Conservation (phyloP, 2,329 filamentous ascomycete species). For the Tolypocladium endophyticum region DNA sequence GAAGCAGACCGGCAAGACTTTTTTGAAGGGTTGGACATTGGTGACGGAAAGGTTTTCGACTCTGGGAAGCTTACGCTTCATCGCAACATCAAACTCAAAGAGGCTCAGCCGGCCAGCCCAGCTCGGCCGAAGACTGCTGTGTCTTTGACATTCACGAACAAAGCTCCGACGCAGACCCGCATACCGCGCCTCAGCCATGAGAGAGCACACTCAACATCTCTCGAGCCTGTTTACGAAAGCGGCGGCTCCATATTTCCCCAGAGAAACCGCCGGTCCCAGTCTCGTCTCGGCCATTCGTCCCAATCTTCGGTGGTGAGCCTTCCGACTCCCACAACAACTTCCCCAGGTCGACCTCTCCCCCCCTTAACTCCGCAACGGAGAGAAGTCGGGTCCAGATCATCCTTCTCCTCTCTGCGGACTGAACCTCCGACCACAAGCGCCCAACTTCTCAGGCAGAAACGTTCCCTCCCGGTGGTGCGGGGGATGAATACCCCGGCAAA, state of each 20-base stretch:
- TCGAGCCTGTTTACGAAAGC: constrained; percentile 91
- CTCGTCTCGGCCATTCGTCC: constrained; percentile 56
- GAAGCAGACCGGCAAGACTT: constrained; percentile 62
- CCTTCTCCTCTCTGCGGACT: constrained; percentile 40
- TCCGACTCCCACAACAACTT: constrained; percentile 48
- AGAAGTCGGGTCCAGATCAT: constrained; percentile 45
- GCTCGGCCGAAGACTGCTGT: constrained; percentile 64
- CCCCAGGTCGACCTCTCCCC: constrained; percentile 40
- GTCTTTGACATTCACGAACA: constrained; percentile 85
- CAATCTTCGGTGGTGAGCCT: constrained; percentile 60
- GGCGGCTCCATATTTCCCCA: constrained; percentile 58
- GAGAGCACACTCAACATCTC: constrained; percentile 54
- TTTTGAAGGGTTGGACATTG: constrained; percentile 77
- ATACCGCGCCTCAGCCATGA: constrained; percentile 72
- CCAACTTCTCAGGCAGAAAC: constrained; percentile 54
- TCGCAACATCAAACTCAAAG: constrained; percentile 83
- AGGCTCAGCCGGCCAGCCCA: constrained; percentile 57
- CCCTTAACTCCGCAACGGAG: constrained; percentile 52
- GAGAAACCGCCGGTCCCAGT: constrained; percentile 51
- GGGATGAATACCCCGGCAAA: constrained; percentile 41
- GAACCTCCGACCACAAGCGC: constrained; percentile 56
- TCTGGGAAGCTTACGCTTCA: constrained; percentile 74
- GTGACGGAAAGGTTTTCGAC: constrained; percentile 71
- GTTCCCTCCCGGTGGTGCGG: constrained; percentile 52
- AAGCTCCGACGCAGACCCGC: constrained; percentile 54